phyloP scores from a whole-genome alignment of 2,329 filamentous ascomycete genomes.

The Simplicillium sp. region DNA sequence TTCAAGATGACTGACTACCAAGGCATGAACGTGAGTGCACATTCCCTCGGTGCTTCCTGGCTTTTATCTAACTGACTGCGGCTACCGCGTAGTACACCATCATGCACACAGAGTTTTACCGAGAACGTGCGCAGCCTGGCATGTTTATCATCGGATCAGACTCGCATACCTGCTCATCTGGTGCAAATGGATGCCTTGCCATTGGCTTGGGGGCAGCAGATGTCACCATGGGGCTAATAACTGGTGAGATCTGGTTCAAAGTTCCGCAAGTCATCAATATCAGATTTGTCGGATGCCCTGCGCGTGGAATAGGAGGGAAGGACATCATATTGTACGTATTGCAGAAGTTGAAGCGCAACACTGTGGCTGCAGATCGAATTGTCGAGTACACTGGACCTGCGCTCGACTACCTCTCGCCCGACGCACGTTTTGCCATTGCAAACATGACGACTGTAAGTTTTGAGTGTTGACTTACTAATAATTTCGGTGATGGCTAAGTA shows the following conservation, averaged over 20 bases:
- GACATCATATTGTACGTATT: slow-evolving; percentile 35
- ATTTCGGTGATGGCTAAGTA: too few species aligned
- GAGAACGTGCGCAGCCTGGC: slow-evolving; percentile 33
- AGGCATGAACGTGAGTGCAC: slow-evolving; percentile 5
- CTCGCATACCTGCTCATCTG: slow-evolving; percentile 35
- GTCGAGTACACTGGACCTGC: slow-evolving; percentile 35
- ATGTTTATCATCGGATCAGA: slow-evolving; percentile 32
- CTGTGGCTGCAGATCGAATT: slow-evolving; percentile 30
- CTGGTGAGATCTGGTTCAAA: slow-evolving; percentile 36
- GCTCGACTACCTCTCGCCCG: slow-evolving; percentile 23
- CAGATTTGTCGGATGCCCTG: slow-evolving; percentile 24
- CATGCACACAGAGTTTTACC: slow-evolving; percentile 35
- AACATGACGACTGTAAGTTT: slow-evolving; percentile 30
- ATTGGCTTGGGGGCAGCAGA: slow-evolving; percentile 36
- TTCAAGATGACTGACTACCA: slow-evolving; percentile 31
- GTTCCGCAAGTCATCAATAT: slow-evolving; percentile 32
- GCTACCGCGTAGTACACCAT: slow-evolving; percentile 21
- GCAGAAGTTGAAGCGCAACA: slow-evolving; percentile 32
- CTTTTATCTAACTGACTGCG: background rate
- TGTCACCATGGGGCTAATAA: slow-evolving; percentile 32
- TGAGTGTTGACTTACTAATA: too few species aligned
- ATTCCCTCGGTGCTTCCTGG: background rate
- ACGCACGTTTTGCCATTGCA: slow-evolving; percentile 34
- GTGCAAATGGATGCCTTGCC: slow-evolving; percentile 27
- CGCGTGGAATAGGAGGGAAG: slow-evolving; percentile 29